Evolutionary conservation across 176 grass and related monocot genomes (phyloP), one percentile per base, ranked within the genome.

Genomic region (Secale cereale): DNA sequence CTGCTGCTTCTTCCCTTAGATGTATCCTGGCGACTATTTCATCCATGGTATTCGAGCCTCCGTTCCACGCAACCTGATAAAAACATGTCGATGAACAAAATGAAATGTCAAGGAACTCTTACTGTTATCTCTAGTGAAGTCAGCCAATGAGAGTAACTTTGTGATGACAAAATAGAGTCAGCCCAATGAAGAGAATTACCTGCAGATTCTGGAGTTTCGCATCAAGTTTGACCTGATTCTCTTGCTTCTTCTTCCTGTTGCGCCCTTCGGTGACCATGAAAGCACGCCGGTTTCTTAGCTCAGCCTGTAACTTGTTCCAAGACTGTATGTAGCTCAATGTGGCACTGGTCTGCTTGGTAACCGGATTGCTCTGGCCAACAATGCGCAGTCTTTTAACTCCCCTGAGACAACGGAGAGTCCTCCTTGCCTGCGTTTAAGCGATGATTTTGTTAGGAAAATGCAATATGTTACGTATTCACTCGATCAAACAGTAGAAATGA

Each of bases 221-320:
- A 25, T 98, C 97, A 28, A 98, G 89, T 83, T 95, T 98, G 65
- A 91, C 82, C 35, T 98, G 93, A 71, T 92, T 95, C 8, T 98
- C 97, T 78, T 95, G 83, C 76, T 92, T 92, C 83, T 94, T 92
- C 91, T 52, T 59, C 19, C 85, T 94, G 31, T 94, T 87, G 46
- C 97, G 93, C 12, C 87, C 97, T 89, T 98, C 97, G 1, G 90
- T 92, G 2, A 98, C 97, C 97, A 98, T 98, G 81, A 78, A 92
- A 54, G 85, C 79, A 31, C 97, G 97, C 1, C 93, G 83, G 71
- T 91, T 85, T 91, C 91, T 94, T 50, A 98, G 87, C 50, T 98
- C 87, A 79, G 93, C 87, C 62, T 98, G 93, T 65, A 98, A 85
- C 81, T 87, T 94, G 70, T 94, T 92, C 97, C 97, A 98, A 54